A percentile compares a stretch with the other conserved stretches of the same genome.
Evolutionary conservation across 2,329 filamentous ascomycete genomes (phyloP).

Genomic region (Paraconiothyrium brasiliense): DNA sequence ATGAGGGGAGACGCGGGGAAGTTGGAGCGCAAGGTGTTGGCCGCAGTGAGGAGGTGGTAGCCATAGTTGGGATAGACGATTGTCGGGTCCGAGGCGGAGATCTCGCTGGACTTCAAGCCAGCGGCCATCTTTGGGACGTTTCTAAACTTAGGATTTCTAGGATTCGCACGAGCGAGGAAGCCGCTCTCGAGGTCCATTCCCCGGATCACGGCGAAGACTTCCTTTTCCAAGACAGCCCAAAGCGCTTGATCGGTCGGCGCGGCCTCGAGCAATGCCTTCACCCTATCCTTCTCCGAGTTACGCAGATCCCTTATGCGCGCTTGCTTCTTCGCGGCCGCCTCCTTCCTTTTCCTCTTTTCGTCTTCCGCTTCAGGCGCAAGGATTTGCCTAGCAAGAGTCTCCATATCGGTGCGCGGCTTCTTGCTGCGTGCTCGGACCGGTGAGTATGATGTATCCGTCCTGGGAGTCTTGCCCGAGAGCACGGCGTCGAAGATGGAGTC

Average conservation of each 20-base stretch:
- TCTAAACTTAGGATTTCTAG: background rate
- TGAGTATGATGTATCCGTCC: background rate
- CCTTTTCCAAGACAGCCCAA: slow-evolving; percentile 72
- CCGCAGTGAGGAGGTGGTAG: slow-evolving; percentile 65
- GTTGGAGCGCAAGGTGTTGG: slow-evolving; percentile 65
- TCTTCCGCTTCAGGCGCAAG: slow-evolving; percentile 19
- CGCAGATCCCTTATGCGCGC: slow-evolving; percentile 26
- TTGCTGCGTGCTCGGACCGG: slow-evolving; percentile 10
- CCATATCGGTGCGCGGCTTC: slow-evolving; percentile 20
- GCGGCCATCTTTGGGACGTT: background rate
- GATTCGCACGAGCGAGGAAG: background rate
- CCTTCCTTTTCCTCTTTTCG: slow-evolving; percentile 18
- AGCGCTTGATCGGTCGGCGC: slow-evolving; percentile 70
- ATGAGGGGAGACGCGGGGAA: slow-evolving; percentile 70
- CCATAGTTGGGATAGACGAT: slow-evolving; percentile 73
- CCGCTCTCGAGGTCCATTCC: slow-evolving; percentile 62
- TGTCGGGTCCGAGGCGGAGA: slow-evolving; percentile 54
- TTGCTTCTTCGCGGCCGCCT: slow-evolving; percentile 21
- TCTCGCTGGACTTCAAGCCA: slow-evolving; percentile 1
- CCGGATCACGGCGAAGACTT: slow-evolving; percentile 71
- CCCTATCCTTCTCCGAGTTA: slow-evolving; percentile 58
- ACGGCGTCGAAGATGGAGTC: slow-evolving; percentile 44
- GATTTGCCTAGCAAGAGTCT: slow-evolving; percentile 28
- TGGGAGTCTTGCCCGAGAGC: slow-evolving; percentile 25
- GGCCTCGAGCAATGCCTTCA: slow-evolving; percentile 64